Percentiles rank a stretch among this genome's conserved stretches.
Conservation (phyloP, 148 eudicot species). For the Rhododendron henanense region DNA sequence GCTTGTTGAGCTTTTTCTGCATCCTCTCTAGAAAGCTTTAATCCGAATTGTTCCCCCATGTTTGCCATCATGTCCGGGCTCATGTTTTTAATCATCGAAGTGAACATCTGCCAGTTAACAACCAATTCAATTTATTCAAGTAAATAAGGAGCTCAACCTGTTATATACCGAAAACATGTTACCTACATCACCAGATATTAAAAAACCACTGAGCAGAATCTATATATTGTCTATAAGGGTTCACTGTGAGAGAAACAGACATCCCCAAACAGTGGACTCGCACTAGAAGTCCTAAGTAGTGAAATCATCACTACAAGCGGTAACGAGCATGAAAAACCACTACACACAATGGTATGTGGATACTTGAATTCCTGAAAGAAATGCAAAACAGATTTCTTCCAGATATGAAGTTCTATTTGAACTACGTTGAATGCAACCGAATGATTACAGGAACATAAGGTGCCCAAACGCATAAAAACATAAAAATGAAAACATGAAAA, state of each 20-base stretch:
- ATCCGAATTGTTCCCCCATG: slow-evolving; percentile 96
- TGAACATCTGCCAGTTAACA: slow-evolving; percentile 57
- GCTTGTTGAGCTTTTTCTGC: slow-evolving; percentile 97
- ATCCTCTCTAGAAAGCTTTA: slow-evolving; percentile 85
- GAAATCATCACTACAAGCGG: not conserved
- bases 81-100: slow-evolving; percentile 90
- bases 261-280: not conserved
- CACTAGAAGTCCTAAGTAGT: not conserved
- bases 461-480: not conserved
- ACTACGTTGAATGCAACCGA: not conserved
- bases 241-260: not conserved
- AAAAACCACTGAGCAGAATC: not conserved
- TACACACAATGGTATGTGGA: not conserved
- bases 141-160: slow-evolving; percentile 3
- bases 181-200: not conserved
- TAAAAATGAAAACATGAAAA: not conserved
- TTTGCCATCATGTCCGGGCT: slow-evolving; percentile 99
- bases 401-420: slow-evolving; percentile 1
- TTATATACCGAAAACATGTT: not conserved
- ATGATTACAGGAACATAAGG: not conserved
- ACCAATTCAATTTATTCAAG: not conserved
- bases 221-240: too few species aligned
- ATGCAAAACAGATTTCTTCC: not conserved
- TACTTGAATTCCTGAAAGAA: not conserved
- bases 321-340: not conserved